Evolutionary conservation across 2,329 filamentous ascomycete species (phyloP).

Genomic region (Exophiala sideris): DNA sequence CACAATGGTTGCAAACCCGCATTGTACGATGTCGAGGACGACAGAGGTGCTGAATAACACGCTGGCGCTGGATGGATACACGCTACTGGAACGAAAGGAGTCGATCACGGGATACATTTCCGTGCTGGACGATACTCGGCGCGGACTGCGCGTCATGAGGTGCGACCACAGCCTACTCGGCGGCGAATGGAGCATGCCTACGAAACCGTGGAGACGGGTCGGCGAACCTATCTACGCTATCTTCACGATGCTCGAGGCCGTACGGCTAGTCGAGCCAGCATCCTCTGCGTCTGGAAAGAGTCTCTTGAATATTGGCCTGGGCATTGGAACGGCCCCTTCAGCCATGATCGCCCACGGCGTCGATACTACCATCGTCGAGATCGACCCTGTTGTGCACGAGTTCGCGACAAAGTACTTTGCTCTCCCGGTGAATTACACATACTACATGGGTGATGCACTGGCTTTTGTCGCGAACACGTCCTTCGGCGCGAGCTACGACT

Average conservation of each 20-base stretch:
- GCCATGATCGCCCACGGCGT: constrained; percentile 85
- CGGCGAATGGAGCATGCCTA: constrained; percentile 70
- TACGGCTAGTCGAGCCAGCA: constrained; percentile 67
- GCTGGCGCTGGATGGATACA: constrained; percentile 64
- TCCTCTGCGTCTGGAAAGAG: constrained; percentile 31
- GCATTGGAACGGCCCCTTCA: constrained; percentile 85
- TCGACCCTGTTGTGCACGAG: constrained; percentile 83
- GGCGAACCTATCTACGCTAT: constrained; percentile 90
- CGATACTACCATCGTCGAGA: constrained; percentile 89
- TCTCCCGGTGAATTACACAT: constrained; percentile 71
- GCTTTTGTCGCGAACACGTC: constrained; percentile 50
- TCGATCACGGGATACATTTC: constrained; percentile 90
- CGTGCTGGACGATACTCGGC: constrained; percentile 70
- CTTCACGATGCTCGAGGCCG: constrained; percentile 93
- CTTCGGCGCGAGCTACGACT: constrained; percentile 64
- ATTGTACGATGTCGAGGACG: constrained; percentile 62
- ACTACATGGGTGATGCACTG: constrained; percentile 79
- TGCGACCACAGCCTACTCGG: constrained; percentile 94
- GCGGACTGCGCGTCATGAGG: constrained; percentile 75
- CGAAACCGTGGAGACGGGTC: constrained; percentile 51
- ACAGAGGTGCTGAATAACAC: constrained; percentile 63
- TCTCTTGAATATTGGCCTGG: constrained; percentile 85
- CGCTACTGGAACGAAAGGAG: constrained; percentile 75
- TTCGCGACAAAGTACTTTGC: constrained; percentile 81
- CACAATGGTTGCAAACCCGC: constrained; percentile 68